These are phyloP conservation scores for Protea cynaroides DNA, from an alignment of 164 flowering plant genomes.

Conservation along the genomic window DNA sequence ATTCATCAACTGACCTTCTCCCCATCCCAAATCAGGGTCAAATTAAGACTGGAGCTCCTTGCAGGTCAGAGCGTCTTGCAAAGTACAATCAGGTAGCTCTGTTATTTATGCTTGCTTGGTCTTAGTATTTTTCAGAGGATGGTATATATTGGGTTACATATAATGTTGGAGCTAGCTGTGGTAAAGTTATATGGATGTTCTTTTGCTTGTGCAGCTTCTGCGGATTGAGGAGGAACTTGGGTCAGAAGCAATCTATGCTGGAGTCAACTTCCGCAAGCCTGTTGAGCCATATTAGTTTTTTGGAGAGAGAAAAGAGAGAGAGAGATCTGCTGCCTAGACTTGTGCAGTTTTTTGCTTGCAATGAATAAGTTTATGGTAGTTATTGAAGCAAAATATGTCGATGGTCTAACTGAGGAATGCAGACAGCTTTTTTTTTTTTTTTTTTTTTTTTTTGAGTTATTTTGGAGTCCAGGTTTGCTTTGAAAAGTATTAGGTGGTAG, in stretches of 20 bases:
- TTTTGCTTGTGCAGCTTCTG: slow-evolving; percentile 38
- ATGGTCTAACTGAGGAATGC: too few species aligned
- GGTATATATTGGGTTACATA: not conserved
- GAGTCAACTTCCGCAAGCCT: slow-evolving; percentile 71
- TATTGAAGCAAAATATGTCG: too few species aligned
- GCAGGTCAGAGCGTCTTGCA: slow-evolving; percentile 93
- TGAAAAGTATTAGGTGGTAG: too few species aligned
- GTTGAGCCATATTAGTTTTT: slow-evolving; percentile 65
- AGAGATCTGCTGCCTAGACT: not conserved
- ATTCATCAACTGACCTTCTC: not conserved
- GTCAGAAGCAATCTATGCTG: slow-evolving; percentile 71
- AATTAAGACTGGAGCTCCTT: slow-evolving; percentile 90
- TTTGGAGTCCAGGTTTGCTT: too few species aligned
- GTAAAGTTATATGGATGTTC: not conserved
- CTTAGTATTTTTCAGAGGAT: not conserved
- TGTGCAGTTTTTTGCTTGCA: slow-evolving; percentile 7
- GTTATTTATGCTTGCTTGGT: not conserved
- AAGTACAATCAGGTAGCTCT: slow-evolving; percentile 74
- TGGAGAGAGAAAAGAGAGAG: not conserved
- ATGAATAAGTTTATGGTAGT: slow-evolving; percentile 20
- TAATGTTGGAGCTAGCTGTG: not conserved
- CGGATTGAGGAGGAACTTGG: slow-evolving; percentile 92
- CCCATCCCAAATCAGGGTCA: slow-evolving; percentile 54
- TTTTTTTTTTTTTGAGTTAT: too few species aligned
- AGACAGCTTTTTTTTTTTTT: too few species aligned